These are phyloP conservation scores for Alternaria conjuncta DNA, from an alignment of 2,329 filamentous ascomycete genomes.

Conservation along the genomic window DNA sequence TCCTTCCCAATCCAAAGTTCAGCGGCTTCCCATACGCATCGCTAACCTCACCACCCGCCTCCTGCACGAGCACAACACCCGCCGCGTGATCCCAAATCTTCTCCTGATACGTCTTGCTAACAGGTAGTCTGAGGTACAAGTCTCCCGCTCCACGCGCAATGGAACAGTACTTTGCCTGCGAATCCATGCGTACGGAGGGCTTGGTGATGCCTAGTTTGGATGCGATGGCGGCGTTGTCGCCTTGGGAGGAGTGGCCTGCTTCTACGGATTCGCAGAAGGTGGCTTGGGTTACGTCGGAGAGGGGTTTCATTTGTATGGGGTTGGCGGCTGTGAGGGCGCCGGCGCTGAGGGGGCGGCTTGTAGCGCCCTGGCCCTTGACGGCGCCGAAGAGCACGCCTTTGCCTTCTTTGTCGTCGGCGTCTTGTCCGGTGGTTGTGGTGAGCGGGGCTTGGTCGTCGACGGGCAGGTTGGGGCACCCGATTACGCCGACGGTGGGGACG, in stretches of 20 bases:
- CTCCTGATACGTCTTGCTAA: conserved; percentile 87
- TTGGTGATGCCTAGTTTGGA: conserved; percentile 83
- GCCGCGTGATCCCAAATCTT: conserved; percentile 99
- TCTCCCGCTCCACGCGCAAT: conserved; percentile 94
- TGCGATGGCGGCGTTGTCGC: conserved; percentile 85
- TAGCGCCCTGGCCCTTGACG: conserved; percentile 78
- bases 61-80: conserved; percentile 90
- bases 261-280: conserved; percentile 98
- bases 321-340: conserved; percentile 60
- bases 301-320: conserved; percentile 78
- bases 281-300: conserved; percentile 76
- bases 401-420: conserved; percentile 75
- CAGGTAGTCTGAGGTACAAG: conserved; percentile 88
- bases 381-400: conserved; percentile 90
- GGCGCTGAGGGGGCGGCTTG: conserved; percentile 72
- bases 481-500: conserved; percentile 89
- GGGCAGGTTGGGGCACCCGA: conserved; percentile 94
- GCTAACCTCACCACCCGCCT: conserved; percentile 90
- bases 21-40: conserved; percentile 85
- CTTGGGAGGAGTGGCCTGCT: conserved; percentile 87
- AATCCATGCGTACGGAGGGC: conserved; percentile 94
- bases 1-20: conserved; percentile 86
- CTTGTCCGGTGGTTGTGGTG: conserved; percentile 73
- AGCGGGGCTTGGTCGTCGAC: conserved; percentile 78
- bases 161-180: conserved; percentile 95